Evolutionary conservation across 2,329 filamentous ascomycete species (phyloP), one percentile per base, ranked within the genome.

Genomic region (Lasiodiplodia sp.): DNA sequence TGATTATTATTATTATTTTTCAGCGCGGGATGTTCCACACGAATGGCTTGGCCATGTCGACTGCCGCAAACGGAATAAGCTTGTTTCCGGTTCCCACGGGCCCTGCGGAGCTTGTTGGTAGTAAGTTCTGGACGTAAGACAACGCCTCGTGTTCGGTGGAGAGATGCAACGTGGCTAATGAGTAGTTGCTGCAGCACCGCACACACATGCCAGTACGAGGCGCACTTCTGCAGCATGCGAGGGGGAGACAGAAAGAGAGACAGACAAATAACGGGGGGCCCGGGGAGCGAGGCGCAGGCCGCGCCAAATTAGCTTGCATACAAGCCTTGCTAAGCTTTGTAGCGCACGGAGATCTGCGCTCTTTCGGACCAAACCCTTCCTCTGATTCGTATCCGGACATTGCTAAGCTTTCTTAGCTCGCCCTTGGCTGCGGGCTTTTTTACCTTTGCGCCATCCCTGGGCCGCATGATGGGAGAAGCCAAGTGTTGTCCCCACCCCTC

Each of bases 301-400:
- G 25, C 56, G 37, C 28, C 55, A 23, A 38, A 40, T 21, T 62
- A 25, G 40, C 57, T 62, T 40, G 57, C 34, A 25, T 21, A n/a
- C 14, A 62, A 62, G 57, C 57, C 31, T 34, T 31, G 57, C 57
- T 47, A 62, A 62, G 57, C 57, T 62, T 62, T 62, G 10, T 34
- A 40, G 40, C 23, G 25, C 23, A 5, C 57, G 57, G 57, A 47
- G 57, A 62, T 62, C 57, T n/a, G 57, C 38, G 16, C 57, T 25
- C 18, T n/a, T 49, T 62, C 21, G 4, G 57, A 38, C 18, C 37
- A 16, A 16, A 21, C 25, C 40, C 40, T 21, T 2, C 18, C 16
- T 10, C 25, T 31, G 12, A 49, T 38, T 60, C 38, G 56, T 21
- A 16, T 60, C 25, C 23, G 11, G 21, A 16, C 11, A 31, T 44